A percentile compares a stretch with the other conserved stretches of the same genome.
Evolutionary conservation across 306 rosid species (phyloP).

Genomic region (Ormosia semicastrata): DNA sequence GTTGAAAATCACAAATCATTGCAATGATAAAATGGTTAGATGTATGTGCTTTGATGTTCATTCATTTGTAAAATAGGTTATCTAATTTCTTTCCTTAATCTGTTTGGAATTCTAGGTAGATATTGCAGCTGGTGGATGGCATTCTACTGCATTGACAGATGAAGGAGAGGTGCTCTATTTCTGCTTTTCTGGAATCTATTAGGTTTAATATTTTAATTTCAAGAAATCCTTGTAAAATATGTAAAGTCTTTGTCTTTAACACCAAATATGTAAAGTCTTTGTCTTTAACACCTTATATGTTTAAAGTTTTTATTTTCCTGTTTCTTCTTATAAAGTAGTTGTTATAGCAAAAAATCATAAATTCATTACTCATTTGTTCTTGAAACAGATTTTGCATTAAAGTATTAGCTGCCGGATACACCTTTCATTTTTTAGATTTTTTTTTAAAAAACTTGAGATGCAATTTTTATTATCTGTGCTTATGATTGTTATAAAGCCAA

Average conservation of each 20-base stretch:
- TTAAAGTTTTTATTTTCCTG: not conserved
- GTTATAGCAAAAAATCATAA: not conserved
- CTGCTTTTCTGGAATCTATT: constrained; percentile 19
- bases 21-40: not conserved
- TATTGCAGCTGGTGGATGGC: constrained; percentile 99
- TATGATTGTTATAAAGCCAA: constrained; percentile 4
- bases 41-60: not conserved
- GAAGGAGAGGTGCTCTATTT: constrained; percentile 79
- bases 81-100: constrained; percentile 7
- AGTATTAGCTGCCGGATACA: not conserved
- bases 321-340: not conserved
- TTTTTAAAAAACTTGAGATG: not conserved
- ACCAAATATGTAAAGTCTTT: not conserved
- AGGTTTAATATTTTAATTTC: constrained; percentile 14
- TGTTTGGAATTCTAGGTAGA: constrained; percentile 61
- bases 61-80: not conserved
- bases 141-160: constrained; percentile 85
- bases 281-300: not conserved
- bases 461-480: not conserved
- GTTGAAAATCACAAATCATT: not conserved
- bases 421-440: not conserved
- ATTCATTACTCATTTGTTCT: not conserved
- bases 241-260: not conserved
- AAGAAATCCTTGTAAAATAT: not conserved
- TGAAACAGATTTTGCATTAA: not conserved